A percentile compares a stretch with the other conserved stretches of the same genome.
These are phyloP conservation scores for Escallonia herrerae DNA, from an alignment of 129 eudicot species.

Conservation along the genomic window DNA sequence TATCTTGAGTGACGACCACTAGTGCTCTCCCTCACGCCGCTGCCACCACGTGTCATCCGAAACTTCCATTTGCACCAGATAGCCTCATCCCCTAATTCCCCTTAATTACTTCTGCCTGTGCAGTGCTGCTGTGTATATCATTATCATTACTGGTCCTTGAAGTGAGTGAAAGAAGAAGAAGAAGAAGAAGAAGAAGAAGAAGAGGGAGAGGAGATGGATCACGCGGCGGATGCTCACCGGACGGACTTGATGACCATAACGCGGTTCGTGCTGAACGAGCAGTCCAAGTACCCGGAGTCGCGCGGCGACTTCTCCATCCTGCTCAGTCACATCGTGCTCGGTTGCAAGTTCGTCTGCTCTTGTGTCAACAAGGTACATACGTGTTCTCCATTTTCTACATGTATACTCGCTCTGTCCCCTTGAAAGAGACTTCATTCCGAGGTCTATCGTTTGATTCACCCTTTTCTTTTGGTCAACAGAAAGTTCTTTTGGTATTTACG, in stretches of 20 bases:
- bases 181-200: no score
- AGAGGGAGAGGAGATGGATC: no score
- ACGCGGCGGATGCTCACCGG: constrained; percentile 71
- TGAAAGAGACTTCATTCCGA: no score
- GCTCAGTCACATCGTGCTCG: constrained; percentile 95
- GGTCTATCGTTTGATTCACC: no score
- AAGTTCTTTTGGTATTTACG: no score
- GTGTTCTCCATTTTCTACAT: no score
- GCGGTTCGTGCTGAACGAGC: constrained; percentile 81
- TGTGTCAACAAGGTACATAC: constrained; percentile 73
- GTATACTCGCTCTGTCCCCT: no score
- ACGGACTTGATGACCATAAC: constrained; percentile 99
- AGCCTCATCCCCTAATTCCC: constrained; percentile 3
- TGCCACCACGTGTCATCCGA: constrained; percentile 17
- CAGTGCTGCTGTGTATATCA: no score
- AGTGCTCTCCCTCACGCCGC: neutral
- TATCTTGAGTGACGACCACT: constrained; percentile 5
- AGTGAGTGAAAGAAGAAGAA: neutral
- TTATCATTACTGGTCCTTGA: no score
- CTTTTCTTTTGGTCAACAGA: no score
- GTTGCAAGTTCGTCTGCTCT: constrained; percentile 96
- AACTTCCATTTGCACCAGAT: constrained; percentile 15
- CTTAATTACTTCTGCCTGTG: neutral
- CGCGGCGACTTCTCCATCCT: constrained; percentile 91
- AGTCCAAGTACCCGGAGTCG: constrained; percentile 79